A percentile compares a stretch with the other conserved stretches of the same genome.
Evolutionary conservation across 169 alveolate genomes (phyloP).

Genomic region (Plasmodium reichenowi): DNA sequence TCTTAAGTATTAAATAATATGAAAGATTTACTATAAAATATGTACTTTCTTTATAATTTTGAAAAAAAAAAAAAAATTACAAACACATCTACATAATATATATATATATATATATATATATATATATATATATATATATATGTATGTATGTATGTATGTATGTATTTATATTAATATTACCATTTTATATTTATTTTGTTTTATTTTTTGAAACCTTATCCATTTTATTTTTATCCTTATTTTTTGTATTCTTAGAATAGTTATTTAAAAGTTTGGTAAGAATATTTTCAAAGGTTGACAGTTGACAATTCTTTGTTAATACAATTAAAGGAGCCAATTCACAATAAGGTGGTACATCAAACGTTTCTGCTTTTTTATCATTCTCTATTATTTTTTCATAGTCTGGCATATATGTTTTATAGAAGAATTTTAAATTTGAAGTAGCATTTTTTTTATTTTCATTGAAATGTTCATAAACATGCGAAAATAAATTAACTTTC

Average conservation of each 20-base stretch:
- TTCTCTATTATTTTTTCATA: constrained; percentile 71
- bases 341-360: constrained; percentile 86
- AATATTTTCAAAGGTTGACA: constrained; percentile 78
- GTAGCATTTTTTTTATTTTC: constrained; percentile 49
- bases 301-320: constrained; percentile 79
- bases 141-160: background rate
- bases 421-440: constrained; percentile 51
- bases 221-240: constrained; percentile 14
- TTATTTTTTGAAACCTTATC: constrained; percentile 10
- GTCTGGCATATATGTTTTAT: constrained; percentile 75
- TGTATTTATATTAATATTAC: background rate
- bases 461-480: constrained; percentile 59
- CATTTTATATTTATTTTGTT: background rate
- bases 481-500: constrained; percentile 49
- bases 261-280: constrained; percentile 73
- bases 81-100: too few relatives aligned
- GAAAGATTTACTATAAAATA: too few relatives aligned
- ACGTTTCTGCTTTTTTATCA: constrained; percentile 63
- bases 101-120: too few relatives aligned
- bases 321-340: constrained; percentile 82
- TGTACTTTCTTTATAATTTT: too few relatives aligned
- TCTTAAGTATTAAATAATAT: too few relatives aligned
- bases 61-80: too few relatives aligned
- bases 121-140: background rate
- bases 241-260: constrained; percentile 40